A percentile compares a stretch with the other conserved stretches of the same genome.
Conservation (phyloP, 225 moss, liverwort and hornwort species). For the Sphagnum contortum region DNA sequence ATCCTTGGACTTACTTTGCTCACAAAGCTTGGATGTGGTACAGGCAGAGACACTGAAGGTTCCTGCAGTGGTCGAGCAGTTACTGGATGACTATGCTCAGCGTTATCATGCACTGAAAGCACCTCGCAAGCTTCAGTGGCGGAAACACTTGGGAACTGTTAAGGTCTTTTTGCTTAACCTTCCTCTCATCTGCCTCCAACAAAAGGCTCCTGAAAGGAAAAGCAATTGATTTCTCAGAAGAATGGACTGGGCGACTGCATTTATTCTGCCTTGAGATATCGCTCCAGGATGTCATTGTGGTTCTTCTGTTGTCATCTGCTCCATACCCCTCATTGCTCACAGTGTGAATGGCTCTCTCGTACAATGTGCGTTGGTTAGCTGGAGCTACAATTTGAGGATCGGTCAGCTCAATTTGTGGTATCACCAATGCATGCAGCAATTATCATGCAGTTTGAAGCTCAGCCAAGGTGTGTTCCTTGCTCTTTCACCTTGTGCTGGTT, state of each 20-base stretch:
- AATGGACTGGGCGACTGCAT: too few species aligned
- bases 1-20: too few species aligned
- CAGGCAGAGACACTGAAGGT: constrained; percentile 88
- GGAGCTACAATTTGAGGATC: constrained; percentile 97
- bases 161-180: constrained; percentile 37
- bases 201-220: background rate
- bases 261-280: too few species aligned
- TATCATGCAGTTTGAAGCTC: constrained; percentile 91
- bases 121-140: constrained; percentile 94
- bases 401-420: constrained; percentile 89
- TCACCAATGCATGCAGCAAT: constrained; percentile 95
- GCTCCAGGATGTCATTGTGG: too few species aligned
- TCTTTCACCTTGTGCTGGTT: background rate
- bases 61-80: constrained; percentile 65
- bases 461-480: constrained; percentile 46
- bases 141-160: constrained; percentile 92
- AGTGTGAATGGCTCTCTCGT: too few species aligned
- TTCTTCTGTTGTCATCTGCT: too few species aligned
- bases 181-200: background rate
- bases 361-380: constrained; percentile 30
- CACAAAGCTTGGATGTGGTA: constrained; percentile 1
- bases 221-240: too few species aligned
- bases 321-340: too few species aligned
- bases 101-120: constrained; percentile 87
- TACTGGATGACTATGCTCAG: constrained; percentile 84